Evolutionary conservation across 2,329 filamentous ascomycete species (phyloP), one percentile per base, ranked within the genome.

Genomic region (Lecanosticta acicola): DNA sequence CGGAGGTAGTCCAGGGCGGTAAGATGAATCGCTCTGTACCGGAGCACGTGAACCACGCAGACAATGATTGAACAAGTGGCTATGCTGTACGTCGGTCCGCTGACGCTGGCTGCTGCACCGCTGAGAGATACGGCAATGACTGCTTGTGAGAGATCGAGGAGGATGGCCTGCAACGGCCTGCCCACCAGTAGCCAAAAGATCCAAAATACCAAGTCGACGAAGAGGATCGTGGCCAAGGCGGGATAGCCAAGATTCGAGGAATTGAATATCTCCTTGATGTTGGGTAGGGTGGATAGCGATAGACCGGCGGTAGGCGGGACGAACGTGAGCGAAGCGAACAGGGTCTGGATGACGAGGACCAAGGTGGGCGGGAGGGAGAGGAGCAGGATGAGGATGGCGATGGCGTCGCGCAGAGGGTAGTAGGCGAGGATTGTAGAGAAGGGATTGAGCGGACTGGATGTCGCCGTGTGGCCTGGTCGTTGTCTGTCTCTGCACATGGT

Each of bases 321-420:
- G 64, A 96, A 94, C 39, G 90, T 96, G 64, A 96, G 78, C 55
- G 89, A 84, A 57, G 91, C 89, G 70, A 96, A 97, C 56, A 95
- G 79, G 64, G 89, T 84, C 68, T 96, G 94, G 61, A 95, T 87
- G 66, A 88, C 76, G 54, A 89, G 91, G 60, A 96, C 78, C 48
- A 91, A 83, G 60, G 91, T 83, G 17, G 90, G 87, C 21, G 91
- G 90, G 8, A 96, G 81, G 65, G 94, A 90, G 69, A 96, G 85
- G 57, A 97, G 80, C 60, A 96, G 86, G 69, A 96, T 95, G 66
- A 97, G 81, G 62, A 97, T 95, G 65, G 91, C 89, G 69, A 96
- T 87, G 50, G 91, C 95, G 71, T 97, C 91, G 71, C 88, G 86
- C 63, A 95, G 81, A 43, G 91, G 91, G 61, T 90, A 91, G 42